phyloP scores from a whole-genome alignment of 208 protist species.

The Leishmania tropica region DNA sequence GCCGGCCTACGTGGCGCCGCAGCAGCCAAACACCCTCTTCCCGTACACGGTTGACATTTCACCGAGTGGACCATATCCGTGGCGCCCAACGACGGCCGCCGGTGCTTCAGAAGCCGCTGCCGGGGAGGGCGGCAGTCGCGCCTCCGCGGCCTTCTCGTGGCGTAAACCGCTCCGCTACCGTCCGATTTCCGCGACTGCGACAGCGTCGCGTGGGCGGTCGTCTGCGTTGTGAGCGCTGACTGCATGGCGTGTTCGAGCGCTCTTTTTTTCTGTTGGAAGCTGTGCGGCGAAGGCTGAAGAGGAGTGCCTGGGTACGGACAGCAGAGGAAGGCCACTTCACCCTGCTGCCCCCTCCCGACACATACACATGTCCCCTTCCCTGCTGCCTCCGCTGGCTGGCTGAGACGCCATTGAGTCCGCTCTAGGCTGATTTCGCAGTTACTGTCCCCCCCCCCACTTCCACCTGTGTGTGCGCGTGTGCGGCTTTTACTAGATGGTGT shows the following conservation, averaged over 20 bases:
- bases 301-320: background rate
- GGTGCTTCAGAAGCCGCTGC: slow-evolving; percentile 1
- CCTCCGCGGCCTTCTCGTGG: slow-evolving; percentile 12
- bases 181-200: background rate
- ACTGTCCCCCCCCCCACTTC: background rate
- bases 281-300: too few species aligned
- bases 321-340: background rate
- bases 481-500: background rate
- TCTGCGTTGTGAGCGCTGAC: background rate
- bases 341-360: background rate
- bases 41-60: background rate
- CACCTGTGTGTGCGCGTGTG: background rate
- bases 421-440: background rate
- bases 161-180: slow-evolving; percentile 28
- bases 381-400: background rate
- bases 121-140: background rate
- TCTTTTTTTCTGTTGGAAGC: too few species aligned
- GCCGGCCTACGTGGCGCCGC: slow-evolving; percentile 10
- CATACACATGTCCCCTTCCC: background rate
- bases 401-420: background rate
- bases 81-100: background rate
- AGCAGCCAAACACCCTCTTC: background rate
- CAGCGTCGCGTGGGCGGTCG: background rate
- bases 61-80: background rate
- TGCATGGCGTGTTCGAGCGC: background rate